Evolutionary conservation across 495 filamentous ascomycete genomes (phyloP), one percentile per base, ranked within the genome.

Genomic region (Neurospora sp.): DNA sequence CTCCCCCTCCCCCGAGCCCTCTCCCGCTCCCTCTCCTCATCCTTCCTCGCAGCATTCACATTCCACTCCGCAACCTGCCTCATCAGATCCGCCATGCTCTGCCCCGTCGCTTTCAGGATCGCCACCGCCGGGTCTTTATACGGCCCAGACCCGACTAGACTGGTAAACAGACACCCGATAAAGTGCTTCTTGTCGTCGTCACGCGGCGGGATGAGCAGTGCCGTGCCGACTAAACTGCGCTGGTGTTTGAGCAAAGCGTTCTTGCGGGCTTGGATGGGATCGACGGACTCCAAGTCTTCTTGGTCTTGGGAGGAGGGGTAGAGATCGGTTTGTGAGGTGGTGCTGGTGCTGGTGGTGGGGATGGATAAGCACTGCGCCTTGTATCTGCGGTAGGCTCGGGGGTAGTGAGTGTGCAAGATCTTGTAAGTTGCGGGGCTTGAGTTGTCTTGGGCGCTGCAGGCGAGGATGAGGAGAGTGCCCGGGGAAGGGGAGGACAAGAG

Each of bases 381-480:
- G 73, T 78, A 78, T 22, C 72, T 12, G 2, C n/a, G 16, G 69
- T 71, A 78, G 42, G 73, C 78, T 11, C 38, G 31, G 6, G 78
- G 79, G 68, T 78, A 80, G 3, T 10, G 71, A 3, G 42, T 38
- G n/a, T 40, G 68, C 42, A 81, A 81, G 35, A 59, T 71, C 0
- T 22, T 35, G 31, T 69, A 80, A 37, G 35, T 77, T 39, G 77
- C 77, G 69, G 70, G 75, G 42, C 73, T 69, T 77, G 76, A 80
- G 31, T 70, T 70, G 42, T 77, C 78, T 12, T 72, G 9, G 42
- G 44, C 20, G 72, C 79, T 80, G 74, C 78, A 80, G 35, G 78
- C 74, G 75, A 78, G 75, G 73, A 80, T 80, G 48, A 81, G 72
- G 42, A 79, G 71, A 7, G 76, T 70, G 44, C 72, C 65, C 20